Base-by-base conservation (phyloP, 208 protist species). In the Trypanosomatidae sp. region DNA sequence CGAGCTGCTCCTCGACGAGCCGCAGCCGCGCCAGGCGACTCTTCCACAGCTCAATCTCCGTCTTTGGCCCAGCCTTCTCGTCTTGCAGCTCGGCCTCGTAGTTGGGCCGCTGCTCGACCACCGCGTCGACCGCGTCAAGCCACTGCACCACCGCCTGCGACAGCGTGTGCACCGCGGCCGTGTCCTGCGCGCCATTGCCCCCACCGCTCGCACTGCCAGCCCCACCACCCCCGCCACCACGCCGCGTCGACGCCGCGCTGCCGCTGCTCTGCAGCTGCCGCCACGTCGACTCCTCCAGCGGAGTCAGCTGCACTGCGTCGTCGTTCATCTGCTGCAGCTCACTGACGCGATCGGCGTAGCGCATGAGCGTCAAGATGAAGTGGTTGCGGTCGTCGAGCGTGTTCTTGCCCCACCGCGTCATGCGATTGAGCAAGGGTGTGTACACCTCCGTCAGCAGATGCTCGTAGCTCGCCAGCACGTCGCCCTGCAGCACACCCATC, bases 11-110 rank as follows among this genome's bases (percentile, higher is more conserved):
- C 50, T 92, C 74, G 61, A 98, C 66, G 37, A 88, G 56, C 33
- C 74, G 92, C 67, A 98, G 70, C 59, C 85, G 89, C 4, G 86
- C 78, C 37, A 94, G 82, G 18, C 94, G 86, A 22, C 54, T 84
- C 51, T 94, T 93, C 95, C 96, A 98, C 21, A 88, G 56, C 48
- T 96, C 79, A 45, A 97, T 84, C 72, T 98, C 94, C 35, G 94
- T 91, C 53, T 88, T 86, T 19, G 95, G 95, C 0, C 95, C 95
- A 1, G 83, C 65, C 25, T 67, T 66, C 60, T 95, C 88, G 55
- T 95, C 78, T 42, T 73, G 68, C 43, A 92, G 69, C 66, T 95
- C 80, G 25, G 73, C 75, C 56, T 92, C 84, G 58, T 93, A 90
- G 62, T 91, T 92, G 20, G 83, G 84, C 57, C 56, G 49, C 26